Evolutionary conservation across 2,329 filamentous ascomycete species (phyloP), one percentile per base, ranked within the genome.

Genomic region (Fusarium goolgardi): DNA sequence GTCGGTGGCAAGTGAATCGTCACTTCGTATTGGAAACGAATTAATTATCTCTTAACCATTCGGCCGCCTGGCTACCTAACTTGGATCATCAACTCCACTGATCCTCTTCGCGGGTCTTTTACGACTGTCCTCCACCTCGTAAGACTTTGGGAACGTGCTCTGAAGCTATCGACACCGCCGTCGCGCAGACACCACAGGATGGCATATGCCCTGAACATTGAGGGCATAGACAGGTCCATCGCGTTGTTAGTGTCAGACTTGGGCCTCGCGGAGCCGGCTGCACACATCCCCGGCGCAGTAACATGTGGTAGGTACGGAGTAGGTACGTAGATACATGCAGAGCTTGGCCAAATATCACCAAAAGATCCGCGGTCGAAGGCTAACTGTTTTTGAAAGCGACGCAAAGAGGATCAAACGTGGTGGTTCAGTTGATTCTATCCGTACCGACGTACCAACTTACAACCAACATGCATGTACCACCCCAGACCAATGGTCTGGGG

Each of bases 121-220:
- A 18, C 34, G n/a, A 46, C 16, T 56, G 37, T 62, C 69, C 54
- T 67, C 69, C 65, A 62, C 40, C 61, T 68, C 60, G 60, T 63
- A 72, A 58, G 55, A 58, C 59, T 59, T 65, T 68, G 57, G 18
- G 67, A 65, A 69, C 61, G 69, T 74, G 72, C 69, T 60, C 52
- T 67, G 69, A 73, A 69, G 71, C 72, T 74, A 74, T 74, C 69
- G 63, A 74, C 65, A 74, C 58, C 69, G 62, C 71, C 65, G 65
- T 68, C 67, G 67, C 50, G 72, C 70, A 71, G 53, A 72, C 69
- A 55, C 69, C 72, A 59, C 54, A 55, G 20, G 37, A 63, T 63
- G 71, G 69, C 56, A 62, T 54, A 63, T 55, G 61, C 63, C 58
- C 45, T 59, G 53, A 63, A 63, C 34, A 63, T 60, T 53, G 59